Evolutionary conservation across 192 early-diverging fungal genomes (phyloP).

Genomic region (Gaertneriomyces sp.): DNA sequence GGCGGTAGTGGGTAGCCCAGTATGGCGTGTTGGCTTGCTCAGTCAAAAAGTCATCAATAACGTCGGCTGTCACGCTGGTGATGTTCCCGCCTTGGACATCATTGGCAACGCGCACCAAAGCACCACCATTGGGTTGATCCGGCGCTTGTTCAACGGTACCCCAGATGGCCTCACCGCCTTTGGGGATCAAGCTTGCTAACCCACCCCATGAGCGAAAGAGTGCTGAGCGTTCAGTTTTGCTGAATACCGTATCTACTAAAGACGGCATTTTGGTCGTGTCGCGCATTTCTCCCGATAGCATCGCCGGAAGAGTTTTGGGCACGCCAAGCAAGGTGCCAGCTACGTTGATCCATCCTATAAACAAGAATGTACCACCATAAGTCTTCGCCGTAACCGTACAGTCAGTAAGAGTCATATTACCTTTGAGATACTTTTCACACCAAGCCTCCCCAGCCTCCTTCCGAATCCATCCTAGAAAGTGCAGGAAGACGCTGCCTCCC

Average conservation of each 20-base stretch:
- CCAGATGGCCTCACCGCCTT: slow-evolving; percentile 81
- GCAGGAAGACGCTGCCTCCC: slow-evolving; percentile 67
- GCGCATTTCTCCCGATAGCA: slow-evolving; percentile 62
- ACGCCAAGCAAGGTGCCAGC: slow-evolving; percentile 83
- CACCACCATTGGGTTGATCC: slow-evolving; percentile 53
- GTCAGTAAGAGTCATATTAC: slow-evolving; percentile 4
- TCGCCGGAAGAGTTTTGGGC: slow-evolving; percentile 52
- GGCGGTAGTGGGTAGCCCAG: slow-evolving; percentile 12
- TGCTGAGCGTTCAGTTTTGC: slow-evolving; percentile 63
- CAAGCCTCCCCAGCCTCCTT: slow-evolving; percentile 65
- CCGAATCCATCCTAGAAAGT: slow-evolving; percentile 88
- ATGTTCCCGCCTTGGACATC: neutral
- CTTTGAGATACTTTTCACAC: slow-evolving; percentile 73
- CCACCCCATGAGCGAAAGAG: slow-evolving; percentile 80
- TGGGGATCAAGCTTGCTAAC: slow-evolving; percentile 71
- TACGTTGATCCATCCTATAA: slow-evolving; percentile 66
- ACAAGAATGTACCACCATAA: neutral
- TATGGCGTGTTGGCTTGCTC: neutral
- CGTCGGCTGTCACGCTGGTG: slow-evolving; percentile 5
- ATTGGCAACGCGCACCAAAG: neutral
- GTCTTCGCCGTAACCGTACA: neutral
- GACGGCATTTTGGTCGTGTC: slow-evolving; percentile 72
- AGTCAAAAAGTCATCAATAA: neutral
- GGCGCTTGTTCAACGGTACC: slow-evolving; percentile 62
- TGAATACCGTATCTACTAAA: slow-evolving; percentile 63